phyloP scores from a whole-genome alignment of 768 basidiomycete genomes.

The Hysterangium stoloniferum region DNA sequence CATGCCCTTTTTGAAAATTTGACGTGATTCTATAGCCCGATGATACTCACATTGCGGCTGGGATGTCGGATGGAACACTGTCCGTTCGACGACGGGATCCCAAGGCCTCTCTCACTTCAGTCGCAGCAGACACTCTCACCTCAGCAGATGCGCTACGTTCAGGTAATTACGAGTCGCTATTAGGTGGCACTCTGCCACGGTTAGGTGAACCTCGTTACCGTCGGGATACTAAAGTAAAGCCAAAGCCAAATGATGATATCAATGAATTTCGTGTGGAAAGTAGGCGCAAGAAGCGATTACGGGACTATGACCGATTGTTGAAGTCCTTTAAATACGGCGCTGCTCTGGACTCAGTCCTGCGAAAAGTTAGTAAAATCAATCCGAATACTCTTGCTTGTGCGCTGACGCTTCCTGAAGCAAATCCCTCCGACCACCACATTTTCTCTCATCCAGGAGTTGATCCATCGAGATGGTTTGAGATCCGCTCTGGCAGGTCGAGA shows the following conservation, averaged over 20 bases:
- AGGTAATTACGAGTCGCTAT: slow-evolving; percentile 62
- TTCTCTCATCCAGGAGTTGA: slow-evolving; percentile 85
- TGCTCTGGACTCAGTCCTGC: slow-evolving; percentile 85
- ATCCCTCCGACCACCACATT: slow-evolving; percentile 82
- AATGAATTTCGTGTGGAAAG: slow-evolving; percentile 77
- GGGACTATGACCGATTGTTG: slow-evolving; percentile 82
- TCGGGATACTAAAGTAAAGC: slow-evolving; percentile 31
- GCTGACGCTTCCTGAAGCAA: slow-evolving; percentile 39
- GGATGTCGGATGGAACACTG: slow-evolving; percentile 98
- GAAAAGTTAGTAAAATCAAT: slow-evolving; percentile 49
- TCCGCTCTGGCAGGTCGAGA: slow-evolving; percentile 86
- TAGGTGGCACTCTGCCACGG: slow-evolving; percentile 43
- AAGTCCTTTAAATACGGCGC: slow-evolving; percentile 93
- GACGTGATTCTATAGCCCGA: slow-evolving; percentile 59
- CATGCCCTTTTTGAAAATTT: background rate
- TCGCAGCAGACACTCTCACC: slow-evolving; percentile 27
- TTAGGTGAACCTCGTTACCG: slow-evolving; percentile 44
- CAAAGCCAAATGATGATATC: slow-evolving; percentile 48
- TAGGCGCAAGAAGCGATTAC: slow-evolving; percentile 59
- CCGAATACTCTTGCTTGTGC: background rate
- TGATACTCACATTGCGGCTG: slow-evolving; percentile 91
- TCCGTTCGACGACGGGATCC: slow-evolving; percentile 86
- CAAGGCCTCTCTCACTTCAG: slow-evolving; percentile 55
- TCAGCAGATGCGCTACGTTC: slow-evolving; percentile 36
- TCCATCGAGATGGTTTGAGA: slow-evolving; percentile 83